These are phyloP conservation scores for Juncus inflexus DNA, from an alignment of 176 grass and related monocot species.

Conservation along the genomic window DNA sequence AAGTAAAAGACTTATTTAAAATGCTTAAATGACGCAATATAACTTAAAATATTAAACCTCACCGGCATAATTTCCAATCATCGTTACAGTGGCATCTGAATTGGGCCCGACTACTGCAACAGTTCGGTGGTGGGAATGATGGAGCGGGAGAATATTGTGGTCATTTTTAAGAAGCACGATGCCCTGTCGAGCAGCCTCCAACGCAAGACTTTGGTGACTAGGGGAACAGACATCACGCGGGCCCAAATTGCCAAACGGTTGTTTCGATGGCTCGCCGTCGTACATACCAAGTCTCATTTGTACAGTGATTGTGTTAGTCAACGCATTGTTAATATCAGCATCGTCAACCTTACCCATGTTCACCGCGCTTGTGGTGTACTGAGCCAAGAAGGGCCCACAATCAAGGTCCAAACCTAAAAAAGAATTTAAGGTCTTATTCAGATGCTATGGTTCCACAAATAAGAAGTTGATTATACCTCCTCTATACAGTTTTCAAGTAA, in stretches of 20 bases:
- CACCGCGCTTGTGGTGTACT: constrained; percentile 42
- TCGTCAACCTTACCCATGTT: constrained; percentile 33
- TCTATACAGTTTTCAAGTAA: too few relatives aligned
- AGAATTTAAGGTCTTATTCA: neutral
- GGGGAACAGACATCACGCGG: constrained; percentile 51
- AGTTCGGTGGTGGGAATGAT: neutral
- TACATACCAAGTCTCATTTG: constrained; percentile 90
- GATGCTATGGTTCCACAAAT: neutral
- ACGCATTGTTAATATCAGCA: constrained; percentile 46
- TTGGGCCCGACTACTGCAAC: constrained; percentile 73
- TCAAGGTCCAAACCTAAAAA: constrained; percentile 66
- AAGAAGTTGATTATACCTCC: neutral
- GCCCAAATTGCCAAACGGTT: constrained; percentile 55
- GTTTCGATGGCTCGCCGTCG: constrained; percentile 43
- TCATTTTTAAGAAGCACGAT: constrained; percentile 69
- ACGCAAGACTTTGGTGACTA: constrained; percentile 47
- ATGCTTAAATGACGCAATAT: neutral
- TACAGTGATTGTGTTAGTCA: constrained; percentile 54
- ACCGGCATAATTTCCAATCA: constrained; percentile 89
- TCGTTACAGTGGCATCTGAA: constrained; percentile 59
- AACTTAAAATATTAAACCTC: neutral
- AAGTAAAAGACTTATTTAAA: neutral
- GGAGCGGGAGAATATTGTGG: constrained; percentile 32
- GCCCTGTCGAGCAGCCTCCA: constrained; percentile 62
- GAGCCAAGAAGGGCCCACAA: constrained; percentile 62